Base-by-base conservation (phyloP, 2,329 filamentous ascomycete species). In the Fusarium brachygibbosum region DNA sequence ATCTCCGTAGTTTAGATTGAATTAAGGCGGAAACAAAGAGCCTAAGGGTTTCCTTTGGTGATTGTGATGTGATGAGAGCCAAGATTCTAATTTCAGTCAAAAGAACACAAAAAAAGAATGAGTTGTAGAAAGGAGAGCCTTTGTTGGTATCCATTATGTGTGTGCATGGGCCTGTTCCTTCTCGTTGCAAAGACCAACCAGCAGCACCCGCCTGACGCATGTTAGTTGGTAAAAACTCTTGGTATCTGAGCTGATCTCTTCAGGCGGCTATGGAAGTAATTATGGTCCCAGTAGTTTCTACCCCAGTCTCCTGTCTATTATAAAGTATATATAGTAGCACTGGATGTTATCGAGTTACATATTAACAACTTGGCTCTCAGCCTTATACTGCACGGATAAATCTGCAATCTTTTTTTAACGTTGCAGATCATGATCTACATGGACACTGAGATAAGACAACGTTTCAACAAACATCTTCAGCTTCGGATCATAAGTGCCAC, bases 341-440 rank as follows among this genome's bases (percentile, higher is more conserved):
- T 28, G 25, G 48, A 51, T 28, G 25, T 25, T 16, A 51, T 21
- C 3, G 10, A 34, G 48, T 51, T 51, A 32, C 48, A 51, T 51
- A 38, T 28, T 29, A 38, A 29, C 16, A 29, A 35, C 32, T 29
- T 40, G 48, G 34, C 14, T 51, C 14, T 51, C 48, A 51, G 48
- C 48, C 48, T 40, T 51, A 51, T 45, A 19, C 28, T 31, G 28
- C 42, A 31, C 28, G 42, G 42, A 12, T 21, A 45, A 45, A 45
- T 21, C 42, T 45, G 28, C 13, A 14, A 45, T 51, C 10, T 25
- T 17, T n/a, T 34, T 25, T 21, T 21, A 40, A 29, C 31, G 13
- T 28, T 51, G 48, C 23, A 51, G 48, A 51, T 51, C 48, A 51
- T 51, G 48, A 51, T 51, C 48, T 38, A 51, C 48, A 40, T 38